Evolutionary conservation across 192 early-diverging fungal genomes (phyloP), one percentile per base, ranked within the genome.

Genomic region (Hyaloraphidium curvatum): DNA sequence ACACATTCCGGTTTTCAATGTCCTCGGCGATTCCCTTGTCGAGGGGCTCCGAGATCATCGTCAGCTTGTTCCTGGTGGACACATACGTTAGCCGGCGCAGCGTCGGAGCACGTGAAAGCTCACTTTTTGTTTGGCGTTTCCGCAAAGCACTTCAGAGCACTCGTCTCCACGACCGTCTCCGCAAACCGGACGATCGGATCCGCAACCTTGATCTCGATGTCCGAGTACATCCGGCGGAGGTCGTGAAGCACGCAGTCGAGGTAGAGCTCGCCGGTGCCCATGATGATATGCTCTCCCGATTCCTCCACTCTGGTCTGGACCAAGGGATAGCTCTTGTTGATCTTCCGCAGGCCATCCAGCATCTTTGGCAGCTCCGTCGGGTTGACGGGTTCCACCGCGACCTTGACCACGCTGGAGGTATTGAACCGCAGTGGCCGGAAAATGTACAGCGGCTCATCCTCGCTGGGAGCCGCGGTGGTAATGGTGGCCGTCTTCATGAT

Each of bases 101-200:
- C 1, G 48, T 25, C 2, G 14, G 28, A 11, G 48, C 43, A 52
- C 16, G 21, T 13, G 28, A 19, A 23, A n/a, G 54, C 66, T 52
- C 67, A 85, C 85, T 91, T 91, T 66, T 90, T 89, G 68, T 98
- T 98, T n/a, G 91, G 87, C 16, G 95, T 92, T 62, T 95, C 87
- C 3, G 89, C 95, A 75, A 86, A 93, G 59, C 90, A 93, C 55
- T 93, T 91, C 55, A 96, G 67, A 7, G 86, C 70, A 25, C 88
- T 91, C 5, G 86, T 91, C 65, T 96, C 92, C 0, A 88, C 76
- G 0, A 95, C 91, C 3, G 91, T 94, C 61, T 98, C 95, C 51
- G 86, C 82, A 67, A 98, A 96, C 50, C 78, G 70, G 11, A 96
- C 92, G 13, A 92, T 89, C 3, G 95, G 92, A 63, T 98, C 92